Evolutionary conservation across 2,329 filamentous ascomycete species (phyloP), one percentile per base, ranked within the genome.

Genomic region (Trichoderma aggressivum): DNA sequence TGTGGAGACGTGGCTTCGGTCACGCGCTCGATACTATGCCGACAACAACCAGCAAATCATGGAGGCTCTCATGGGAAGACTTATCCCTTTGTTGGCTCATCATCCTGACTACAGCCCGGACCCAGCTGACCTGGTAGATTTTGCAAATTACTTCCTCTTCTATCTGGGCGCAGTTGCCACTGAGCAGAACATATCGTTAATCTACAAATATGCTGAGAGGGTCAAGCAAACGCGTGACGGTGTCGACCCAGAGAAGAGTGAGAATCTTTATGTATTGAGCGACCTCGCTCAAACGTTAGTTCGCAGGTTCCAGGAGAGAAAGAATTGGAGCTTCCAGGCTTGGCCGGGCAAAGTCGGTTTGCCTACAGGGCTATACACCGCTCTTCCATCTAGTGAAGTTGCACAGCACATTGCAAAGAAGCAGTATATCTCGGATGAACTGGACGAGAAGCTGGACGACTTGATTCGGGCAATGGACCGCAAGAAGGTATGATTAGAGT

Each of bases 191-290:
- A 86, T 98, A 18, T 92, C 92, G 0, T 84, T 97, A 73, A 94
- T 99, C 53, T 96, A 92, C 84, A 94, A 96, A 80, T 92, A 98
- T 73, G 94, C 94, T 14, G 94, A 98, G 81, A 90, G 94, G 11
- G 91, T 97, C 69, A 99, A 99, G 84, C 92, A 95, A 80, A 92
- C 94, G 11, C 87, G 89, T 55, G 96, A 99, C 79, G 92, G 89
- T 14, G 89, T 98, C 72, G 86, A 88, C 28, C 87, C 89, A 0
- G 83, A 86, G 1, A 85, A 87, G 72, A 93, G 91, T 75, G 89
- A 94, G 71, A 90, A 90, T 73, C 86, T 99, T 1, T 97, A 98
- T 79, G 90, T 94, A 7, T 82, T 99, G 47, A 94, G 93, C 65
- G 96, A 99, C 80, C 87, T 99, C 11, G 90, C 94, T 0, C 93